Conservation (phyloP, 352 stramenopile species). For the Pythium phragmiticola region DNA sequence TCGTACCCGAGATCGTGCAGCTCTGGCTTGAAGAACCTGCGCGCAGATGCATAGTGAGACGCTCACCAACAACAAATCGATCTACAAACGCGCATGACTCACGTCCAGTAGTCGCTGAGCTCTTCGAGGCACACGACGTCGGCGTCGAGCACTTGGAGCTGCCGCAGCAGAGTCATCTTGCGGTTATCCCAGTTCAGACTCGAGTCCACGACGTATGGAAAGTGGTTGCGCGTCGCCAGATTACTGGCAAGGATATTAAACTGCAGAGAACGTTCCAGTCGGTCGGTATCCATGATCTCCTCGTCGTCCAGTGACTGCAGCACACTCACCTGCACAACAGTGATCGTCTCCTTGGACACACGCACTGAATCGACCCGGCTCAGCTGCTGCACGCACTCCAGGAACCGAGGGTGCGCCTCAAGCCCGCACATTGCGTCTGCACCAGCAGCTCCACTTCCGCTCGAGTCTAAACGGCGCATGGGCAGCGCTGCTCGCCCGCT, state of each 20-base stretch:
- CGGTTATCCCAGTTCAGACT: constrained; percentile 84
- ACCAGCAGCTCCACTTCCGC: neutral
- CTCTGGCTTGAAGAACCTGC: constrained; percentile 80
- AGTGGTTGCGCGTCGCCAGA: constrained; percentile 80
- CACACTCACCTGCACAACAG: constrained; percentile 58
- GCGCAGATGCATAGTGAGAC: neutral
- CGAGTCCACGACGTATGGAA: constrained; percentile 82
- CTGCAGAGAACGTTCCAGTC: constrained; percentile 22
- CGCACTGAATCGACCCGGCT: constrained; percentile 26
- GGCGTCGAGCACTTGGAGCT: constrained; percentile 73
- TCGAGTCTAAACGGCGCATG: neutral
- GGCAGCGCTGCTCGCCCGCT: neutral
- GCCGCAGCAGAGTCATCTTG: constrained; percentile 70
- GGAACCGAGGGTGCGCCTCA: constrained; percentile 27
- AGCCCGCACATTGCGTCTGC: neutral
- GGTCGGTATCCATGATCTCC: too few species aligned
- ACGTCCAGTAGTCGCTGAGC: constrained; percentile 89
- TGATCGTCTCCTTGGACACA: constrained; percentile 68
- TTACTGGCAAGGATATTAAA: constrained; percentile 87
- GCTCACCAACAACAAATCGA: neutral
- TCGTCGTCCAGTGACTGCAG: neutral
- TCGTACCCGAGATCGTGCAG: constrained; percentile 76
- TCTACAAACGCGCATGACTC: constrained; percentile 18
- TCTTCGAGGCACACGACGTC: constrained; percentile 86
- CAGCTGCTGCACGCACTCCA: constrained; percentile 55